Evolutionary conservation across 1,284 basidiomycete species (phyloP), one percentile per base, ranked within the genome.

Genomic region (Cutaneotrichosporon mucoides): DNA sequence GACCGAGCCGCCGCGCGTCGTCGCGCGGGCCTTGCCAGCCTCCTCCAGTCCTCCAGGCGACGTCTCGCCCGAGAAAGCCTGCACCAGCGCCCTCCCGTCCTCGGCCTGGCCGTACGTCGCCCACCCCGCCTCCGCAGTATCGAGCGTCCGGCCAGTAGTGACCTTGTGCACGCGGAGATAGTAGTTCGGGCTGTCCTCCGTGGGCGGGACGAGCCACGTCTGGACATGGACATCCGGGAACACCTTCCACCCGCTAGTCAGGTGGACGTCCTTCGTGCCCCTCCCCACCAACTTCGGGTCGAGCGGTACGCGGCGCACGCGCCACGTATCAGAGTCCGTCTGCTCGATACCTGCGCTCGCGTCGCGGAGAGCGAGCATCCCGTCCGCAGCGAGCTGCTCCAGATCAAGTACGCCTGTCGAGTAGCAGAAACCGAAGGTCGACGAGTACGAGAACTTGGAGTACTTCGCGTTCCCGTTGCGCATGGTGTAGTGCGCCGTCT

Each of bases 391-490:
- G 10, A 85, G 80, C 70, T 89, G 88, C 64, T 88, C 87, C 46
- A 89, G 81, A 11, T 85, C 86, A 53, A 84, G 82, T 67, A 81
- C 79, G 10, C 87, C 87, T 0, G 85, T 84, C 7, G 87, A 85
- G 15, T 88, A 86, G 66, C 84, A 86, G 77, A 88, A 89, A 5
- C 87, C 88, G 67, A 89, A 89, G 1, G 86, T 83, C 35, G 85
- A 83, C 4, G 85, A 87, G 73, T 90, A 89, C 1, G 85, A 84
- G 60, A 88, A 82, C 73, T 89, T 89, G 60, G 86, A 85, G 75
- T 89, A 89, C 73, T 89, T 90, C 35, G 87, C 86, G 4, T 86
- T 84, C 64, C 85, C 85, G 70, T 88, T 86, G 68, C 88, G 87
- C 70, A 90, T 85, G 10, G 86, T 83, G 73, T 89, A 89, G 55